Percentiles rank a stretch among this genome's conserved stretches.
These are phyloP conservation scores for Tephrocybe sp. DNA, from an alignment of 768 basidiomycete genomes.

Conservation along the genomic window DNA sequence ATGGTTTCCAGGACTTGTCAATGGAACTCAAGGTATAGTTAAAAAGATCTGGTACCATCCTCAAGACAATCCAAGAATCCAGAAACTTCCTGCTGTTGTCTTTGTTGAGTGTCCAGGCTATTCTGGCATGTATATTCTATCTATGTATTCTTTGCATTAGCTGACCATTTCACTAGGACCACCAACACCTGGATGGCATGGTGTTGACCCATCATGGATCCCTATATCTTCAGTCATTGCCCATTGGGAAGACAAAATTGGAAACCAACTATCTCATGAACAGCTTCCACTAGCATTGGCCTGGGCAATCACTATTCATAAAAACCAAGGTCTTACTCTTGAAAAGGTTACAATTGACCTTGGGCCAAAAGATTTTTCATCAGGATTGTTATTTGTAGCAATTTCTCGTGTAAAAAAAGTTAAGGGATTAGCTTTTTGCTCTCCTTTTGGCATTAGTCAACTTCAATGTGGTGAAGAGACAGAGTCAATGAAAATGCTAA, in stretches of 20 bases:
- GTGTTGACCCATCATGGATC: constrained; percentile 17
- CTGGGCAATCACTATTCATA: constrained; percentile 81
- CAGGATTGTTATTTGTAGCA: no score
- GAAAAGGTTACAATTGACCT: constrained; percentile 1
- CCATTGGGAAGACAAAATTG: constrained; percentile 5
- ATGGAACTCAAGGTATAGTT: no score
- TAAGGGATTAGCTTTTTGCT: no score
- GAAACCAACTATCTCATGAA: constrained; percentile 11
- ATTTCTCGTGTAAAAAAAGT: no score
- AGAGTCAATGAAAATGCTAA: neutral
- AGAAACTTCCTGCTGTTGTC: constrained; percentile 6
- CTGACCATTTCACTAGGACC: no score
- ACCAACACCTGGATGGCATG: constrained; percentile 5
- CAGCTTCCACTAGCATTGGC: constrained; percentile 63
- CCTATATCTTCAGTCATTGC: constrained; percentile 18
- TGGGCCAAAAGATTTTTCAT: no score
- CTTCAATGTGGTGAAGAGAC: neutral
- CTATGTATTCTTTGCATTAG: no score
- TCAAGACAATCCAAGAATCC: no score
- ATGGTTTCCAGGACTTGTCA: no score
- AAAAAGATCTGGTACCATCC: no score
- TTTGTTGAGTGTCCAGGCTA: constrained; percentile 8
- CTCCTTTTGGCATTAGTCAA: no score
- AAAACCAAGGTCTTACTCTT: constrained; percentile 76
- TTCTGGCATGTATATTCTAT: no score